Conservation (phyloP, 2,329 filamentous ascomycete species). For the Alternaria panax region DNA sequence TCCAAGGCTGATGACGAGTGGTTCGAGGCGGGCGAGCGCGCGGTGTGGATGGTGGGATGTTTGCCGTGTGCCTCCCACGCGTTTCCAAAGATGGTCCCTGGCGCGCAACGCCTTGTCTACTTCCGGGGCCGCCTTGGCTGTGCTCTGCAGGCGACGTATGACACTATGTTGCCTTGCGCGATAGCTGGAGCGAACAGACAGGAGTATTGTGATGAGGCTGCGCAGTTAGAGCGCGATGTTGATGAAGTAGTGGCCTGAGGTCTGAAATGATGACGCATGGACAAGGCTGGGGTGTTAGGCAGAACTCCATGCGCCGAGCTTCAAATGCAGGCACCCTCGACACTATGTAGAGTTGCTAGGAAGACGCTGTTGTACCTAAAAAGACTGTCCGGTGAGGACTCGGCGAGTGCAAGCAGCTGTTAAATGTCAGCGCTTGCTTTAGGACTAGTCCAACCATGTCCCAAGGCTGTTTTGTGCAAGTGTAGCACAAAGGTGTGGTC, state of each 20-base stretch:
- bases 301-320: neutral
- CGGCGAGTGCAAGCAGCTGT: neutral
- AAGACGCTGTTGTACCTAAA: no score
- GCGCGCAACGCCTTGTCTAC: conserved; percentile 5
- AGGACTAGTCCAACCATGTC: neutral
- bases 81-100: conserved; percentile 13
- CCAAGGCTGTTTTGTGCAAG: neutral
- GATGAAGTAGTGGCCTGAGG: neutral
- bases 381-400: no score
- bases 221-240: neutral
- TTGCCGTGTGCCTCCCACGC: conserved; percentile 19
- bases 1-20: conserved; percentile 12
- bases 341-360: no score
- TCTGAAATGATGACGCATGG: conserved; percentile 4
- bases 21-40: conserved; percentile 1
- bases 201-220: neutral
- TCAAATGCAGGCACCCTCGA: neutral
- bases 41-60: conserved; percentile 4
- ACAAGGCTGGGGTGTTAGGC: conserved; percentile 1
- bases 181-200: neutral
- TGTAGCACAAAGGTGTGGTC: neutral
- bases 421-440: neutral
- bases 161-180: neutral
- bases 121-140: conserved; percentile 5
- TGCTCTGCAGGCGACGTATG: conserved; percentile 12